A percentile compares a stretch with the other conserved stretches of the same genome.
These are phyloP conservation scores for Saccharomyces kudriavzevii DNA, from an alignment of 805 yeast genomes.

Conservation along the genomic window DNA sequence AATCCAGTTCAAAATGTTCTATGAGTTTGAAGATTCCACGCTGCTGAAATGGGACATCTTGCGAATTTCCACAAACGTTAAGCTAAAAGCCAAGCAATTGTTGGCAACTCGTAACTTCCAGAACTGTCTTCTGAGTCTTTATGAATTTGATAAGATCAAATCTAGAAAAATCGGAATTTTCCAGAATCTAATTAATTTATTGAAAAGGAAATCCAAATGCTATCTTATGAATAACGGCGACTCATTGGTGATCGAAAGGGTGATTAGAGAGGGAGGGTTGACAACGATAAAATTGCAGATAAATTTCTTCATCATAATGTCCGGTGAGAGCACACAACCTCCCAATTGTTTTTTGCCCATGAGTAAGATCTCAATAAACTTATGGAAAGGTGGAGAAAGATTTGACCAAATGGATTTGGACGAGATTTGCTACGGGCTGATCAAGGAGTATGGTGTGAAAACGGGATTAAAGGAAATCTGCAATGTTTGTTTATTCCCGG, in stretches of 20 bases:
- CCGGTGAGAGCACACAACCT: not conserved
- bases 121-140: not conserved
- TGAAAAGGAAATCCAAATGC: not conserved
- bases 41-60: not conserved
- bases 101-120: not conserved
- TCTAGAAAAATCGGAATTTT: not conserved
- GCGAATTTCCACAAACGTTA: not conserved
- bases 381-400: not conserved
- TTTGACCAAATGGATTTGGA: not conserved
- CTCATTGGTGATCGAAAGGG: not conserved
- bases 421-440: not conserved
- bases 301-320: not conserved
- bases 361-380: not conserved
- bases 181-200: not conserved
- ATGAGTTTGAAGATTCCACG: not conserved
- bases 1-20: not conserved
- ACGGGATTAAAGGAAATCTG: not conserved
- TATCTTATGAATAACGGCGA: not conserved
- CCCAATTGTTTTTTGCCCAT: not conserved
- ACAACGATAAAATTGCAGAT: not conserved
- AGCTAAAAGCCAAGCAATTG: not conserved
- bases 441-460: not conserved
- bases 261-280: not conserved
- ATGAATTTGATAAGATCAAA: not conserved
- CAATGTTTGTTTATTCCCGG: not conserved